These are phyloP conservation scores for Metschnikowia continentalis DNA, from an alignment of 805 yeast genomes.

Conservation along the genomic window DNA sequence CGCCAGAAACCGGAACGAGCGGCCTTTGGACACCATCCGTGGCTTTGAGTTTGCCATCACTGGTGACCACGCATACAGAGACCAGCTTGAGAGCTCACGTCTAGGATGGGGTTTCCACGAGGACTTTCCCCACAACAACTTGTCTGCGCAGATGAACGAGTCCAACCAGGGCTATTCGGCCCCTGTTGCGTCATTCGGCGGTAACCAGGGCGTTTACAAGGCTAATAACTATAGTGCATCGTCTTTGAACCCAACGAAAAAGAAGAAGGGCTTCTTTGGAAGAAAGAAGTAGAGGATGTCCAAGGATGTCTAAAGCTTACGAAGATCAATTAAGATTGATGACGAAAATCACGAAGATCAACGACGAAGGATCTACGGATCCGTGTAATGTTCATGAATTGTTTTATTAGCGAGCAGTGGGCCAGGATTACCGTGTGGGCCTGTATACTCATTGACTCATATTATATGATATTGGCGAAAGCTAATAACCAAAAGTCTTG, in stretches of 20 bases:
- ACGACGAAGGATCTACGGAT: background rate
- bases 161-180: constrained; percentile 33
- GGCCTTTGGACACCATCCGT: constrained; percentile 95
- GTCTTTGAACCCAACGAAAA: constrained; percentile 38
- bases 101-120: constrained; percentile 87
- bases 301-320: too few relatives aligned
- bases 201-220: constrained; percentile 43
- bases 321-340: background rate
- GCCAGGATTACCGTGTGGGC: too few relatives aligned
- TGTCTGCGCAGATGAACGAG: constrained; percentile 21
- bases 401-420: background rate
- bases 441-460: background rate
- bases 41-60: constrained; percentile 91
- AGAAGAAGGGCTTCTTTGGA: constrained; percentile 77
- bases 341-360: background rate
- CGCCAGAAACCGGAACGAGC: constrained; percentile 85
- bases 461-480: background rate
- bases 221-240: constrained; percentile 59
- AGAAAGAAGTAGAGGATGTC: constrained; percentile 36
- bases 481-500: background rate
- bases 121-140: constrained; percentile 59
- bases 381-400: background rate
- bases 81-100: constrained; percentile 71
- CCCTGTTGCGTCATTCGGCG: constrained; percentile 36
- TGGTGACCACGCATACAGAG: constrained; percentile 76